Percentiles rank a stretch among this genome's conserved stretches.
Evolutionary conservation across 441 rosid genomes (phyloP).

Genomic region (Eugenia klotzschiana): DNA sequence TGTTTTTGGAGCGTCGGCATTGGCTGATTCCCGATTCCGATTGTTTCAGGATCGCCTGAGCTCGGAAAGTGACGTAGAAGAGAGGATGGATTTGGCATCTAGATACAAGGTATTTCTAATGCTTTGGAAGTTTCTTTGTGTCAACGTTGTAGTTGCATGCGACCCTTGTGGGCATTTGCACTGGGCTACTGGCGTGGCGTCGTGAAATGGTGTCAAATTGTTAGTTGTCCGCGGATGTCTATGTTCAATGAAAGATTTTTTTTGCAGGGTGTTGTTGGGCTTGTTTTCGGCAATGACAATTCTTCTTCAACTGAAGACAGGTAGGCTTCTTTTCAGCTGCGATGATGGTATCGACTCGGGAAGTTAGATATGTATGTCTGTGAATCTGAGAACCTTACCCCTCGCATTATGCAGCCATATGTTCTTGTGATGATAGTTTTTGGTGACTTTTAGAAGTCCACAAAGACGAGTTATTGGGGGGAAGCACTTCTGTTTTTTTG

Average conservation of each 20-base stretch:
- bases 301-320: constrained; percentile 69
- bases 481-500: neutral
- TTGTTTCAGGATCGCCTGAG: neutral
- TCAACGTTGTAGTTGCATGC: neutral
- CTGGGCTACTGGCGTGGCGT: constrained; percentile 2
- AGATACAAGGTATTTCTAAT: constrained; percentile 43
- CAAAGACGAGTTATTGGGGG: neutral
- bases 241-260: neutral
- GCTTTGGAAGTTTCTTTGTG: neutral
- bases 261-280: constrained; percentile 85
- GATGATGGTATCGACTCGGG: neutral
- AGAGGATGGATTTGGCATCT: constrained; percentile 54
- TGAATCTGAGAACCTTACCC: neutral
- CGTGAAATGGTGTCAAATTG: constrained; percentile 1
- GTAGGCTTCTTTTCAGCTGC: constrained; percentile 12
- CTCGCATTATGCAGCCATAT: neutral
- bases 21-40: neutral
- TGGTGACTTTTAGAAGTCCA: neutral
- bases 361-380: neutral
- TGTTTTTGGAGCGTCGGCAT: neutral
- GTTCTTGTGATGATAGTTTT: neutral
- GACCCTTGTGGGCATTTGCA: neutral
- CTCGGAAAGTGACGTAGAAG: constrained; percentile 1
- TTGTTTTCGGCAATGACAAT: constrained; percentile 79
- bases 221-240: neutral